Evolutionary conservation across 2,329 filamentous ascomycete species (phyloP).

Genomic region (Venturia oleaginea): DNA sequence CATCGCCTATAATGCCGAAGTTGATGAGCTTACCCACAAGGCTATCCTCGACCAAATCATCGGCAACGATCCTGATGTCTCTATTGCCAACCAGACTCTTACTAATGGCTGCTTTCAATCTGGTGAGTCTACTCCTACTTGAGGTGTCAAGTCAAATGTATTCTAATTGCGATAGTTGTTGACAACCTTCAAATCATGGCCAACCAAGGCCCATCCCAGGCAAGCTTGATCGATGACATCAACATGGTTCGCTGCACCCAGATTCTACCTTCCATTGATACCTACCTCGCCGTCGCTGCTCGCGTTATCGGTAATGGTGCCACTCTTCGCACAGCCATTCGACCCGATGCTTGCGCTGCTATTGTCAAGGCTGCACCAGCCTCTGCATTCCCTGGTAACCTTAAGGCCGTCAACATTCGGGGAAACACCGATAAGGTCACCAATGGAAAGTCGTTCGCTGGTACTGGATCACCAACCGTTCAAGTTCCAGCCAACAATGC

Average conservation of each 20-base stretch:
- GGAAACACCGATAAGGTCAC: conserved; percentile 10
- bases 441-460: conserved; percentile 7
- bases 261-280: conserved; percentile 15
- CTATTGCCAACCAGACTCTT: conserved; percentile 29
- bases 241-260: conserved; percentile 15
- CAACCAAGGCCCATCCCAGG: conserved; percentile 20
- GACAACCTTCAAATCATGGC: conserved; percentile 30
- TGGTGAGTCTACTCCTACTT: no score
- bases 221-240: conserved; percentile 13
- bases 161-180: conserved; percentile 21
- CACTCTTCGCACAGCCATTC: conserved; percentile 12
- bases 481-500: not conserved
- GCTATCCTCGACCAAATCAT: conserved; percentile 20
- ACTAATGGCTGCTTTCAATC: conserved; percentile 29
- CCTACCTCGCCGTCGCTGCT: conserved; percentile 15
- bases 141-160: no score
- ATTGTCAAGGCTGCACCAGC: conserved; percentile 10
- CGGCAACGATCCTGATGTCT: conserved; percentile 20
- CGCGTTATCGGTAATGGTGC: conserved; percentile 13
- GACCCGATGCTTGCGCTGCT: conserved; percentile 14
- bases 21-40: conserved; percentile 32
- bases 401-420: conserved; percentile 10
- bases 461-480: conserved; percentile 8
- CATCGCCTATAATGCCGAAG: conserved; percentile 29
- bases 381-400: conserved; percentile 13